Base-by-base conservation (phyloP, 1,284 basidiomycete genomes). In the Somion occarium region DNA sequence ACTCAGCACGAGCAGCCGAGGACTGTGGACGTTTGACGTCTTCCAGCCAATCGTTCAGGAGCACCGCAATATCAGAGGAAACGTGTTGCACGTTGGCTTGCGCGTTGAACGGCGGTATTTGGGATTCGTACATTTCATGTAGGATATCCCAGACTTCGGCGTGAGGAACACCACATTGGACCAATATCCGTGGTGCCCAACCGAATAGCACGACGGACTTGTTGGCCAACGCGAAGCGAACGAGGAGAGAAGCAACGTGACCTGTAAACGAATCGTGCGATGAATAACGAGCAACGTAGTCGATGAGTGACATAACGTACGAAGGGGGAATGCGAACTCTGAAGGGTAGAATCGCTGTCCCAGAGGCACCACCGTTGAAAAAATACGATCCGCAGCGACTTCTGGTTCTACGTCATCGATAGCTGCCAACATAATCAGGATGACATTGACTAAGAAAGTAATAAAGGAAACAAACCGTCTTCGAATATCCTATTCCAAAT, bases 401-500 rank as follows among this genome's bases (percentile, higher is more conserved):
- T 71, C 65, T 13, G 73, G 68, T 52, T 82, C 78, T 18, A 70
- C 67, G 2, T 74, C 78, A 57, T 76, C 75, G 52, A 77, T 64
- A 48, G 78, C 78, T 83, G 59, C 51, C 45, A 51, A 26, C 46
- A 25, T 15, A 24, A 41, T 47, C n/a, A 50, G n/a, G 1, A 27
- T 25, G 11, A 44, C 37, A 53, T 38, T 22, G 12, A 4, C 46
- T 23, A 13, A 13, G 25, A 20, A 19, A 3, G 38, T 41, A 38
- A n/a, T 43, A 30, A 43, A 12, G 9, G 12, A 46, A 22, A 70
- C 80, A 56, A 64, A 86, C 92, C 82, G 59, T 86, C 82, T 44
- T 88, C 82, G 53, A 98, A 81, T 55, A 99, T 83, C 57, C 83
- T 83, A 56, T 85, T 84, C 97, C 96, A 99, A 25, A 95, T 93